Evolutionary conservation across 2,329 filamentous ascomycete genomes (phyloP), one percentile per base, ranked within the genome.

Genomic region (Epichloe gansuensis): DNA sequence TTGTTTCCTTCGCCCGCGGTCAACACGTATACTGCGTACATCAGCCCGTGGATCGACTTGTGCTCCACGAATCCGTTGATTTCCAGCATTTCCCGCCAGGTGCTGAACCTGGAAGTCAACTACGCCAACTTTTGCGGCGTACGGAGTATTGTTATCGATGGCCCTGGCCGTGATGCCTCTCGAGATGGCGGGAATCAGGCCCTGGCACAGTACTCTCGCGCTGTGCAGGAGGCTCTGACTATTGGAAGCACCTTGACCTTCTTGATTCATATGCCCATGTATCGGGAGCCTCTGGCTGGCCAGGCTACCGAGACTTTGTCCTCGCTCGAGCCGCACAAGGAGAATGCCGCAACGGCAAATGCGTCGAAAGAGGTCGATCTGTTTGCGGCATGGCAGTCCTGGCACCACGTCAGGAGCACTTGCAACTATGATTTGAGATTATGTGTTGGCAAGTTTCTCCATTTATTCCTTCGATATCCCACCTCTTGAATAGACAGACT

Each of bases 51-150:
- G 91, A 91, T 95, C 59, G 91, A 97, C 64, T 72, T 97, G 12
- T 85, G 84, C 61, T 95, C 91, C 2, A 72, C 82, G 1, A 86
- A 96, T 66, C 87, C 90, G 6, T 69, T 91, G 56, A 83, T 97
- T 57, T 83, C 89, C 7, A 88, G 87, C 65, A 78, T 97, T 54
- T 96, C 91, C 38, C 82, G 88, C 45, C 91, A 96, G 69, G 86
- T 95, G 6, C 75, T 98, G 57, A 90, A 90, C 65, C 77, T 95
- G 41, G 93, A 98, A 66, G 79, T 97, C 47, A 87, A 89, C 48
- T 98, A 96, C 70, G 93, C 94, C 57, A 91, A 89, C 57, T 98
- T 97, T 70, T 96, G 90, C 63, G 94, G 94, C 38, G 79, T 93
- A 47, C 82, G 83, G 52, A 94, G 86, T 67, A 76, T 97, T 54